A percentile compares a stretch with the other conserved stretches of the same genome.
Evolutionary conservation across 164 flowering plant genomes (phyloP).

Genomic region (Berberis thunbergii): DNA sequence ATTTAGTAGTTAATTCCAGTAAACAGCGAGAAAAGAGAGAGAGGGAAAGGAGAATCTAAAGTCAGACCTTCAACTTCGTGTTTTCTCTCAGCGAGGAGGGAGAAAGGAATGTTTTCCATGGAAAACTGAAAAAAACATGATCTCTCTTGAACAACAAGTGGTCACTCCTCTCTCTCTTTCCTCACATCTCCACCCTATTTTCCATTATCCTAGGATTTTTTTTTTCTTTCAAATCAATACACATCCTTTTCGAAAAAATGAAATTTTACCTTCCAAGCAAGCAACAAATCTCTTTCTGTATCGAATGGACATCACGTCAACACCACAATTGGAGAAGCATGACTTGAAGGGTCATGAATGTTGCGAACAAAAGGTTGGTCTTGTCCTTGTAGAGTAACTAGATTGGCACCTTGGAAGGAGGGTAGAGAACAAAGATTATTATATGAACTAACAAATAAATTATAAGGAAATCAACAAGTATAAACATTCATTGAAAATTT

Average conservation of each 20-base stretch:
- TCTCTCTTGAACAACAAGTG: no score
- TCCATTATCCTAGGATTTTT: no score
- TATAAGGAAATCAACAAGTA: neutral
- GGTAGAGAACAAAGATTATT: neutral
- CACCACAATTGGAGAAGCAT: slow-evolving; percentile 91
- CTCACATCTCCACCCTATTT: no score
- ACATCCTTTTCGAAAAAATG: neutral
- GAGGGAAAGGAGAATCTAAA: no score
- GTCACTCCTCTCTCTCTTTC: no score
- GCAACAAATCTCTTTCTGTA: slow-evolving; percentile 75
- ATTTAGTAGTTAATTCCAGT: no score
- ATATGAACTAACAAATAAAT: neutral
- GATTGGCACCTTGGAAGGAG: slow-evolving; percentile 67
- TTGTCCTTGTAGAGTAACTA: slow-evolving; percentile 91
- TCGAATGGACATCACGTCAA: slow-evolving; percentile 93
- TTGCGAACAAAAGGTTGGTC: slow-evolving; percentile 78
- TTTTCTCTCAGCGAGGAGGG: no score
- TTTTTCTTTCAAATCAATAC: no score
- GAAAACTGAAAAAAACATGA: no score
- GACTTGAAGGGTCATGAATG: slow-evolving; percentile 96
- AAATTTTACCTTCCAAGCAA: slow-evolving; percentile 89
- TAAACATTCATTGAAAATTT: neutral
- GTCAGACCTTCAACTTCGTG: no score
- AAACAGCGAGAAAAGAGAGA: no score
- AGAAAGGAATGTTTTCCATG: no score